Conservation (phyloP, 495 filamentous ascomycete species). For the Aspergillus heteromorphus region DNA sequence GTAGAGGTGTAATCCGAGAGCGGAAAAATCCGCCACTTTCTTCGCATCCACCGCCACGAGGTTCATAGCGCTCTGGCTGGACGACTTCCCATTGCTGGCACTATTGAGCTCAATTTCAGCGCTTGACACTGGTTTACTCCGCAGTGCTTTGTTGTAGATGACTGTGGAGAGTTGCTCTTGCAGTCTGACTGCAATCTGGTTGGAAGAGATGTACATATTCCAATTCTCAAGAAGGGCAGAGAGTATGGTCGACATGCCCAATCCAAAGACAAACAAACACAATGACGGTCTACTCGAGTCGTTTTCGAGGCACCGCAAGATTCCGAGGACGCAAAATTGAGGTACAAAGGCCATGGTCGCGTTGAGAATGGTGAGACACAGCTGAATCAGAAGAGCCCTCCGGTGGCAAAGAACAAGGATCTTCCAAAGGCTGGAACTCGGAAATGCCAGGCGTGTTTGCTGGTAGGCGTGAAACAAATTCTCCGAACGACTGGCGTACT, state of each 20-base stretch:
- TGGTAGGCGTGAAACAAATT: neutral
- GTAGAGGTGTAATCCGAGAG: constrained; percentile 50
- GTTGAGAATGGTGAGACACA: neutral
- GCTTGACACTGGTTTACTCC: neutral
- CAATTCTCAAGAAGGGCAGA: neutral
- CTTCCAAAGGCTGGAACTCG: neutral
- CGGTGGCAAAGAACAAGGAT: neutral
- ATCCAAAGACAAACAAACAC: neutral
- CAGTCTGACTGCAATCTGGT: neutral
- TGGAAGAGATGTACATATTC: neutral
- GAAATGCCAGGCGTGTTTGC: neutral
- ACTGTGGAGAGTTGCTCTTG: neutral
- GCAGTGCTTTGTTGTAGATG: neutral
- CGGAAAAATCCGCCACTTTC: constrained; percentile 54
- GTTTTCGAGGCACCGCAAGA: neutral
- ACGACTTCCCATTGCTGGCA: neutral
- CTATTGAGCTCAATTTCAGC: neutral
- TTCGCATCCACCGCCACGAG: constrained; percentile 63
- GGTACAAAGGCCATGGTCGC: neutral
- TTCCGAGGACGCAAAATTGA: neutral
- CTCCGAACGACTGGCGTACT: neutral
- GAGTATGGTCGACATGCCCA: neutral
- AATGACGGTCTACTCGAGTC: neutral
- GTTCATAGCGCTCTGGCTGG: constrained; percentile 57
- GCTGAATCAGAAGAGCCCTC: neutral